A percentile compares a stretch with the other conserved stretches of the same genome.
Conservation (phyloP, 805 yeast species). For the Clavispora vitiphila region DNA sequence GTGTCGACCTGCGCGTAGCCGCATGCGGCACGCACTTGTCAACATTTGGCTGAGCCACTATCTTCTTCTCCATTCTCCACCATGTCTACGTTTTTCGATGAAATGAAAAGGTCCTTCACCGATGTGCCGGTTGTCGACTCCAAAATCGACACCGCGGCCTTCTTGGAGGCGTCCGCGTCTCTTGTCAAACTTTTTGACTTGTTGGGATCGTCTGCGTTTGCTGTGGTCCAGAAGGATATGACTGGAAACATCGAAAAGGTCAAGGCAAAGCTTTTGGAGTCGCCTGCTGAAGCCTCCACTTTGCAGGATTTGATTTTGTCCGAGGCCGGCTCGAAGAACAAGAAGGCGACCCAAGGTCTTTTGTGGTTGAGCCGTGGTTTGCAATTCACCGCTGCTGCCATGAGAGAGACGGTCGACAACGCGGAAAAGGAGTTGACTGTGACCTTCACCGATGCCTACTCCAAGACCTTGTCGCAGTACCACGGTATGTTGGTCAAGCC, state of each 20-base stretch:
- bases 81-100: conserved; percentile 79
- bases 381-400: conserved; percentile 85
- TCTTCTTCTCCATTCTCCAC: conserved; percentile 1
- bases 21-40: conserved; percentile 1
- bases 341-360: conserved; percentile 85
- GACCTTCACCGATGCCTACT: conserved; percentile 81
- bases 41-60: neutral
- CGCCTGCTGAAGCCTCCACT: conserved; percentile 61
- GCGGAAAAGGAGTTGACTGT: conserved; percentile 62
- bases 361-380: conserved; percentile 84
- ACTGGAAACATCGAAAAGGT: conserved; percentile 79
- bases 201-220: conserved; percentile 78
- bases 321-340: conserved; percentile 63
- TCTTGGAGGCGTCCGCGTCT: conserved; percentile 80
- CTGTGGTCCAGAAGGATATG: conserved; percentile 83
- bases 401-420: conserved; percentile 69
- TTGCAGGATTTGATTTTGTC: conserved; percentile 72
- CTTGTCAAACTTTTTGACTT: conserved; percentile 78
- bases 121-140: conserved; percentile 64
- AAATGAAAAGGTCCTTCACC: conserved; percentile 65
- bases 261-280: conserved; percentile 56
- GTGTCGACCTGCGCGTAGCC: neutral
- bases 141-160: conserved; percentile 68
- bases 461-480: conserved; percentile 72
- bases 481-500: conserved; percentile 82